Conservation (phyloP, 192 early-diverging fungal species). For the Pilaira anomala region DNA sequence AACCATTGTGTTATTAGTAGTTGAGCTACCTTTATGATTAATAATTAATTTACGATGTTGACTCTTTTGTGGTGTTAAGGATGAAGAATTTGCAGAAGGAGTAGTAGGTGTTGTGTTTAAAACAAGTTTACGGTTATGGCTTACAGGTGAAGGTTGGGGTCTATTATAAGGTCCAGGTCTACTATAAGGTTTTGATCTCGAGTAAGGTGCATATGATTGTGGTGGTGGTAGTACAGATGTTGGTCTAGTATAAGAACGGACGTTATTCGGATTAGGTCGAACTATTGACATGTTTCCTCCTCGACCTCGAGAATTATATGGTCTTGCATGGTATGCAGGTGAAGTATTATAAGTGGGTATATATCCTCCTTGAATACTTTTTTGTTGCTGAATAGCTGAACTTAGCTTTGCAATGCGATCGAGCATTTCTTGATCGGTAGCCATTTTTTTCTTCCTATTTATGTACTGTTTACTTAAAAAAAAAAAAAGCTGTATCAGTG, state of each 20-base stretch:
- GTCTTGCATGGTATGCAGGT: background rate
- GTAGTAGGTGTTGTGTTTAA: background rate
- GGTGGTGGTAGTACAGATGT: background rate
- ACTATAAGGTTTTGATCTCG: background rate
- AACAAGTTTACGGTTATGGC: background rate
- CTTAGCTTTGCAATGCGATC: slow-evolving; percentile 19
- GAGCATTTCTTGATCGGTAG: slow-evolving; percentile 19
- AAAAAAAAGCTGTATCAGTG: too few relatives aligned
- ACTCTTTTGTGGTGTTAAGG: background rate
- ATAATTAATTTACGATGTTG: slow-evolving; percentile 1
- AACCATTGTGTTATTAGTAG: background rate
- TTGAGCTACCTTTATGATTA: slow-evolving; percentile 1
- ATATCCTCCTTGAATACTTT: slow-evolving; percentile 1
- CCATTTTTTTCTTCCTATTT: slow-evolving; percentile 17
- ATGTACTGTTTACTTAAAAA: too few relatives aligned
- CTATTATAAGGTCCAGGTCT: background rate
- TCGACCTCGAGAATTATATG: background rate
- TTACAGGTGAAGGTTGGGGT: background rate
- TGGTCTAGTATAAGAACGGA: background rate
- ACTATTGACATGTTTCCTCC: slow-evolving; percentile 14
- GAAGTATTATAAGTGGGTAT: background rate
- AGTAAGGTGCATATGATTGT: background rate
- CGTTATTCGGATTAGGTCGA: background rate
- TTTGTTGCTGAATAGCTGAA: slow-evolving; percentile 18
- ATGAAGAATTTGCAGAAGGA: background rate